phyloP scores from a whole-genome alignment of 129 eudicot genomes.

The Calendula officinalis region DNA sequence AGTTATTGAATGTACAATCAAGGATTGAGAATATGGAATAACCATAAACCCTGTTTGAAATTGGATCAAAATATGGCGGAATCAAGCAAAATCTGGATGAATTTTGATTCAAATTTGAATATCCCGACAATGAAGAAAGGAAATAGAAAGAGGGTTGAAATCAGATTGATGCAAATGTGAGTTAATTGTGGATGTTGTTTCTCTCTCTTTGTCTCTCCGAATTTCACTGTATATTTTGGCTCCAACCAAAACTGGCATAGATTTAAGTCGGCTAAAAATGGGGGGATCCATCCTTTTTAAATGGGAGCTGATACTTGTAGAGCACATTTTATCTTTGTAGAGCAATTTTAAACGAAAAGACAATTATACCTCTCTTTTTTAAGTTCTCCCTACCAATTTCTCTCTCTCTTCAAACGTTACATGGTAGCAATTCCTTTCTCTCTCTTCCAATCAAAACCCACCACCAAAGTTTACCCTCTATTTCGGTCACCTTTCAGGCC shows the following conservation, averaged over 20 bases:
- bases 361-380: too few relatives aligned
- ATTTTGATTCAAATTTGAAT: conserved; percentile 8
- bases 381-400: too few relatives aligned
- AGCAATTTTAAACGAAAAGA: too few relatives aligned
- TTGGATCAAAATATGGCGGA: conserved; percentile 14
- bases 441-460: too few relatives aligned
- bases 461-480: too few relatives aligned
- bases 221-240: conserved; percentile 11
- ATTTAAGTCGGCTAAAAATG: conserved; percentile 31
- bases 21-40: conserved; percentile 8
- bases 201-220: conserved; percentile 12
- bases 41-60: conserved; percentile 13
- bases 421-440: too few relatives aligned
- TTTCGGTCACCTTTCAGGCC: too few relatives aligned
- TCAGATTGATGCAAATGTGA: conserved; percentile 9
- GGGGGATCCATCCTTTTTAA: conserved; percentile 29
- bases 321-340: too few relatives aligned
- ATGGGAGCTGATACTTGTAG: too few relatives aligned
- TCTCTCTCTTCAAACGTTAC: too few relatives aligned
- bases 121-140: conserved; percentile 12
- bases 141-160: conserved; percentile 14
- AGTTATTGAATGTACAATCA: not conserved
- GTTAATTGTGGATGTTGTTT: not conserved
- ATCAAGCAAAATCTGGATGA: conserved; percentile 31
- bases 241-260: conserved; percentile 24